phyloP scores from a whole-genome alignment of 1,284 basidiomycete species.

The Ceratobasidium sp. region DNA sequence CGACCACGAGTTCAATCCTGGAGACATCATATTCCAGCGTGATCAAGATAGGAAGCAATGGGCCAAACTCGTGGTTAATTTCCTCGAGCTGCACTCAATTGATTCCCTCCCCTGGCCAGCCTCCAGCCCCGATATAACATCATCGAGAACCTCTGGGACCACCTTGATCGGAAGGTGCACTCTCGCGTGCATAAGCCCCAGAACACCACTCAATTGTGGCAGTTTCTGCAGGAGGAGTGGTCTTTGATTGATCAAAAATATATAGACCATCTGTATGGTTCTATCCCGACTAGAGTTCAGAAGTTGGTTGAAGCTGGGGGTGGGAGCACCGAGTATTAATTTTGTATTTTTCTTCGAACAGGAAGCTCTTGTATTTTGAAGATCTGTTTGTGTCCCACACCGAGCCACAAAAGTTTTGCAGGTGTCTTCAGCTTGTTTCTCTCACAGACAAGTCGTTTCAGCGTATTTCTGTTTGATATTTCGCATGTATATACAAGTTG shows the following conservation, averaged over 20 bases:
- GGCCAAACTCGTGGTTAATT: conserved; percentile 52
- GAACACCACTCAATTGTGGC: conserved; percentile 55
- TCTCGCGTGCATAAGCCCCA: conserved; percentile 50
- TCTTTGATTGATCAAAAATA: conserved; percentile 45
- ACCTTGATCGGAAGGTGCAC: conserved; percentile 53
- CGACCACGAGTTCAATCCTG: background rate
- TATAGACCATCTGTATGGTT: conserved; percentile 51
- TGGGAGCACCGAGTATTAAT: conserved; percentile 53
- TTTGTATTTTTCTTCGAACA: background rate
- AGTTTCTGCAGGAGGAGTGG: conserved; percentile 52
- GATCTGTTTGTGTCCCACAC: background rate
- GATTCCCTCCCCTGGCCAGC: conserved; percentile 57
- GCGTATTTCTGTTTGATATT: background rate
- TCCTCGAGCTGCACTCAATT: conserved; percentile 57
- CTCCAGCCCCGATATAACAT: conserved; percentile 59
- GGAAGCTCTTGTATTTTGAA: background rate
- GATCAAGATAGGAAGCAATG: conserved; percentile 60
- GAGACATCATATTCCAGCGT: conserved; percentile 54
- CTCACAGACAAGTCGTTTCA: background rate
- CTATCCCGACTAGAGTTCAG: conserved; percentile 50
- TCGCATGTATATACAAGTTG: background rate
- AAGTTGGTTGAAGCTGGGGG: conserved; percentile 51
- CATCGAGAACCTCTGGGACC: conserved; percentile 59
- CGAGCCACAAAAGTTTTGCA: background rate
- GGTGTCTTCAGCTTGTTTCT: background rate